Conservation (phyloP, 805 yeast species). For the Suhomyces vadensis region DNA sequence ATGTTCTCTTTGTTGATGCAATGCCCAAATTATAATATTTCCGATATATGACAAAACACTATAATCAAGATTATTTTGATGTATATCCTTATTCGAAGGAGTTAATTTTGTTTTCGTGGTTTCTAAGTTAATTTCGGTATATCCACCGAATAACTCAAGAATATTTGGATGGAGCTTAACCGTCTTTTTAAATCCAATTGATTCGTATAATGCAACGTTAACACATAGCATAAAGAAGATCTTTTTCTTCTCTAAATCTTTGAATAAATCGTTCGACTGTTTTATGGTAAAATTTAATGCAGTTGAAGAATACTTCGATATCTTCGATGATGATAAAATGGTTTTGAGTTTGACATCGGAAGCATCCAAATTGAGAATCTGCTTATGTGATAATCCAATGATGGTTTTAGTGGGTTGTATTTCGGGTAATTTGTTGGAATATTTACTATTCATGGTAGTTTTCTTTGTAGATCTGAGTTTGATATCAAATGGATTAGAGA, state of each 20-base stretch:
- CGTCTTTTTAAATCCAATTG: slow-evolving; percentile 34
- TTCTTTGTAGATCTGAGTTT: slow-evolving; percentile 26
- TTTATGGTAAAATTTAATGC: slow-evolving; percentile 27
- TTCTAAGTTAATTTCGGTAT: slow-evolving; percentile 33
- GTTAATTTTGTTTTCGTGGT: slow-evolving; percentile 36
- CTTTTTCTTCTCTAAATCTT: slow-evolving; percentile 17
- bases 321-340: slow-evolving; percentile 31
- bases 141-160: slow-evolving; percentile 28
- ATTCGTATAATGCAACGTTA: slow-evolving; percentile 37
- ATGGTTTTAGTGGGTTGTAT: slow-evolving; percentile 37
- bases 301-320: slow-evolving; percentile 30
- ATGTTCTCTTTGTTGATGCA: slow-evolving; percentile 22
- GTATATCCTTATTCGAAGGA: slow-evolving; percentile 33
- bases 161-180: slow-evolving; percentile 26
- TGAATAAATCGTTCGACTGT: slow-evolving; percentile 27
- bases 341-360: slow-evolving; percentile 42
- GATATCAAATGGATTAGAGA: slow-evolving; percentile 22
- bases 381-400: slow-evolving; percentile 37
- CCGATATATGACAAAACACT: slow-evolving; percentile 40
- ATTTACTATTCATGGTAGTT: slow-evolving; percentile 22
- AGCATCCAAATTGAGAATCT: slow-evolving; percentile 30
- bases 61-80: slow-evolving; percentile 39
- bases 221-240: slow-evolving; percentile 33
- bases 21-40: slow-evolving; percentile 40
- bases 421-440: slow-evolving; percentile 30